Evolutionary conservation across 2,329 filamentous ascomycete genomes (phyloP).

Genomic region (Mycocentrospora acerina): DNA sequence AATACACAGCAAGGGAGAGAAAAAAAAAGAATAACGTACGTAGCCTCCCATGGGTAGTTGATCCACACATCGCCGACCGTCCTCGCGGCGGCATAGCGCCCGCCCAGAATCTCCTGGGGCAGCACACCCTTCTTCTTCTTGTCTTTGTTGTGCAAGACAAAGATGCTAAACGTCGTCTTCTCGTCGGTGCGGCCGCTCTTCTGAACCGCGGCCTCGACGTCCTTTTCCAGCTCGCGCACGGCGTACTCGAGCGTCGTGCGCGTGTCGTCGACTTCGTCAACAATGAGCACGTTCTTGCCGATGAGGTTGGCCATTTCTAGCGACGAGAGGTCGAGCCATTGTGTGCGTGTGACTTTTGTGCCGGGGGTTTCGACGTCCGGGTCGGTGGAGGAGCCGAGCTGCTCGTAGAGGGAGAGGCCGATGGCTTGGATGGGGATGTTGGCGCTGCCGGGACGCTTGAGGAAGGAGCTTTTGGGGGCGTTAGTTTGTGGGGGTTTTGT

Average conservation of each 20-base stretch:
- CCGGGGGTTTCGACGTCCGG: slow-evolving; percentile 73
- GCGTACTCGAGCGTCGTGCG: slow-evolving; percentile 93
- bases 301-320: slow-evolving; percentile 87
- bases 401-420: slow-evolving; percentile 94
- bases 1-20: background rate
- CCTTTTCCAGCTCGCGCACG: slow-evolving; percentile 90
- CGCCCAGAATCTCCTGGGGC: slow-evolving; percentile 74
- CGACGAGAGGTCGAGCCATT: slow-evolving; percentile 91
- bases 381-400: slow-evolving; percentile 65
- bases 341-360: slow-evolving; percentile 93
- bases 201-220: slow-evolving; percentile 78
- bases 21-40: slow-evolving; percentile 45
- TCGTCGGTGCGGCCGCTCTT: slow-evolving; percentile 67
- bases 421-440: slow-evolving; percentile 99
- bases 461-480: slow-evolving; percentile 69
- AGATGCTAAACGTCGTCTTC: slow-evolving; percentile 88
- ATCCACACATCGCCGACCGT: slow-evolving; percentile 97
- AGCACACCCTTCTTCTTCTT: slow-evolving; percentile 91
- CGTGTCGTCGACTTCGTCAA: slow-evolving; percentile 95
- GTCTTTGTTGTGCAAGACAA: slow-evolving; percentile 98
- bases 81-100: slow-evolving; percentile 79
- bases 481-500: slow-evolving; percentile 7
- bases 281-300: slow-evolving; percentile 87
- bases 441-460: slow-evolving; percentile 80
- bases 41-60: slow-evolving; percentile 98